Percentiles rank a stretch among this genome's conserved stretches.
Conservation (phyloP, 148 eudicot species). For the Camellia sinensis region DNA sequence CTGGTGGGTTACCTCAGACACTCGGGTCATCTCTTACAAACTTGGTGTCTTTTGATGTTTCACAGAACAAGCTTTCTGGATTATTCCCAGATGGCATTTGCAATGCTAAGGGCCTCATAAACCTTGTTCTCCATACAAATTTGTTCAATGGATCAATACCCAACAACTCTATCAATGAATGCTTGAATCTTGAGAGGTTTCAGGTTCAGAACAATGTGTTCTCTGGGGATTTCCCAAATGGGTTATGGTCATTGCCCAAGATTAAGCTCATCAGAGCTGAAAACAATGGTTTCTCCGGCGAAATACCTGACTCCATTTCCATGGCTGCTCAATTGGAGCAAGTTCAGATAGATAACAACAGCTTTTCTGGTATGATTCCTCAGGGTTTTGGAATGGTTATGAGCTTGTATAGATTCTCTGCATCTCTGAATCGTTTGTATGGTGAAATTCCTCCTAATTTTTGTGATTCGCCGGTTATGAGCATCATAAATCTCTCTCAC, state of each 20-base stretch:
- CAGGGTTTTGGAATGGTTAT: constrained; percentile 62
- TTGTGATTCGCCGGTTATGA: constrained; percentile 89
- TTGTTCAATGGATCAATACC: constrained; percentile 61
- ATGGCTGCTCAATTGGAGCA: constrained; percentile 68
- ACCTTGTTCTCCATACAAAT: constrained; percentile 66
- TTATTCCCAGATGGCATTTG: constrained; percentile 59
- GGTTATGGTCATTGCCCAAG: constrained; percentile 80
- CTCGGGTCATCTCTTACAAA: constrained; percentile 46
- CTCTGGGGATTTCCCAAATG: constrained; percentile 63
- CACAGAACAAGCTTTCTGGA: constrained; percentile 72
- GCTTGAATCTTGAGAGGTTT: constrained; percentile 68
- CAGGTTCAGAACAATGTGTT: constrained; percentile 82
- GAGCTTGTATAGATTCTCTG: constrained; percentile 85
- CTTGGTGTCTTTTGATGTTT: constrained; percentile 77
- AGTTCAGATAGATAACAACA: constrained; percentile 94
- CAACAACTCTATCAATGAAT: constrained; percentile 34
- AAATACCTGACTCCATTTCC: constrained; percentile 62
- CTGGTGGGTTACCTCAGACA: constrained; percentile 54
- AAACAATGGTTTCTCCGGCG: constrained; percentile 72
- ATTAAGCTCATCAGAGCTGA: constrained; percentile 78
- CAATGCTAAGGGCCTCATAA: constrained; percentile 35
- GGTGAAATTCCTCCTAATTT: constrained; percentile 78
- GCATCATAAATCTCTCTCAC: constrained; percentile 75
- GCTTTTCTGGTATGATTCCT: constrained; percentile 64
- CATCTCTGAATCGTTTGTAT: constrained; percentile 60